Conservation (phyloP, 2,329 filamentous ascomycete genomes). For the Paraphoma chrysanthemicola region DNA sequence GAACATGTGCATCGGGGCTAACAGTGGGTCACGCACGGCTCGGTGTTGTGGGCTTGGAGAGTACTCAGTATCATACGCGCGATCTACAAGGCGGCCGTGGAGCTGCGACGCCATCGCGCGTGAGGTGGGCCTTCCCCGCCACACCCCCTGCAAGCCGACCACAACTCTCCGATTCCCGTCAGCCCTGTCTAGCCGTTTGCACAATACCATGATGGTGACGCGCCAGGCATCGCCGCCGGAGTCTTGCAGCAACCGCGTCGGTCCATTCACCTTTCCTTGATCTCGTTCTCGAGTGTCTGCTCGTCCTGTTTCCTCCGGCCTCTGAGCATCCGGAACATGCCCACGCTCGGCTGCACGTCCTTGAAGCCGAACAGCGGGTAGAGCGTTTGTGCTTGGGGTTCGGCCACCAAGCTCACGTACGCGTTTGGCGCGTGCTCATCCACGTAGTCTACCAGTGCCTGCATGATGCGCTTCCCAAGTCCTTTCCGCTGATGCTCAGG, state of each 20-base stretch:
- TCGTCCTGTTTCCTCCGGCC: slow-evolving; percentile 16
- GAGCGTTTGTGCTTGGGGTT: slow-evolving; percentile 53
- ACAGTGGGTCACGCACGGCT: neutral
- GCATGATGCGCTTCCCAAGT: slow-evolving; percentile 55
- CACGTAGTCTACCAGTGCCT: slow-evolving; percentile 52
- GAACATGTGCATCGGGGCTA: neutral
- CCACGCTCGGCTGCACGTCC: slow-evolving; percentile 41
- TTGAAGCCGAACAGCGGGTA: slow-evolving; percentile 59
- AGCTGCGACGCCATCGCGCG: neutral
- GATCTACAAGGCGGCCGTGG: neutral
- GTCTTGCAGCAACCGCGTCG: neutral
- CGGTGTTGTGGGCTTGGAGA: neutral
- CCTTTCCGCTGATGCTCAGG: slow-evolving; percentile 58
- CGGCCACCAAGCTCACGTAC: slow-evolving; percentile 57
- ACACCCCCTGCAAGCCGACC: neutral
- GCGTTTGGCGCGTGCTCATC: slow-evolving; percentile 50
- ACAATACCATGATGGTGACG: neutral
- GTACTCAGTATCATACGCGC: neutral
- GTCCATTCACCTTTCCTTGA: neutral
- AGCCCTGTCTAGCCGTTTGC: neutral
- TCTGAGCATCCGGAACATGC: slow-evolving; percentile 38
- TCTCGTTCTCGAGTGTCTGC: neutral
- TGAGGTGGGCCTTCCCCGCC: neutral
- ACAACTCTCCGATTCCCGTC: neutral
- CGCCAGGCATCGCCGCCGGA: too few species aligned